Conservation (phyloP, 2,329 filamentous ascomycete species). For the Colletotrichum sidae region DNA sequence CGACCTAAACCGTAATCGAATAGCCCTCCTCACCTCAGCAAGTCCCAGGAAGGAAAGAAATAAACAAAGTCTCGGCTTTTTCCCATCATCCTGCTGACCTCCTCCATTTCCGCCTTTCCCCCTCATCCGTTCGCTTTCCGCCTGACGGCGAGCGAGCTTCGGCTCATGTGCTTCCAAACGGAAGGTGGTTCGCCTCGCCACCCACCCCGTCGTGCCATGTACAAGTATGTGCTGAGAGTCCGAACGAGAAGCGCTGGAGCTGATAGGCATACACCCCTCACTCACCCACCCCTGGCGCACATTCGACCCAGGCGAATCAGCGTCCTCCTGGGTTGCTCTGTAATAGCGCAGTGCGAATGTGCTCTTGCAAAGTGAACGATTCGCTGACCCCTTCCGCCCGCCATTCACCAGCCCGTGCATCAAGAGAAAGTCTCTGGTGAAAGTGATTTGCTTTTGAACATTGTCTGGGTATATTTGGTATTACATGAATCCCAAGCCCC, state of each 20-base stretch:
- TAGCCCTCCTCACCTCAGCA: too few species aligned
- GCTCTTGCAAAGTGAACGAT: too few species aligned
- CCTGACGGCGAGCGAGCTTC: constrained; percentile 16
- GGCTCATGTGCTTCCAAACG: constrained; percentile 23
- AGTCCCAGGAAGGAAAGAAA: too few species aligned
- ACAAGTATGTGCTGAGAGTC: too few species aligned
- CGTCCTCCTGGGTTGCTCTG: too few species aligned
- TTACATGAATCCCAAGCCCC: constrained; percentile 35
- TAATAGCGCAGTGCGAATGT: too few species aligned
- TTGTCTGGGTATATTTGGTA: constrained; percentile 35
- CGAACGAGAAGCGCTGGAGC: too few species aligned
- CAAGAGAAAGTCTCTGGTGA: not conserved
- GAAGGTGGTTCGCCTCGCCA: constrained; percentile 28
- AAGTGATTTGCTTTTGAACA: constrained; percentile 22
- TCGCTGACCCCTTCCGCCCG: too few species aligned
- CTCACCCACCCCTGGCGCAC: constrained; percentile 10
- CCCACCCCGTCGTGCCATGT: constrained; percentile 1
- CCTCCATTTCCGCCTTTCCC: not conserved
- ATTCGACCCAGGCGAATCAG: not conserved
- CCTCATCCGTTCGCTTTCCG: not conserved
- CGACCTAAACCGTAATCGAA: too few species aligned
- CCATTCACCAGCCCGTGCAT: constrained; percentile 17
- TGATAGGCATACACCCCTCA: too few species aligned
- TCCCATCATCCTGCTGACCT: not conserved
- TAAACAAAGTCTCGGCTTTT: not conserved